A percentile compares a stretch with the other conserved stretches of the same genome.
These are phyloP conservation scores for Xylaria sp. DNA, from an alignment of 495 filamentous ascomycete species.

Conservation along the genomic window DNA sequence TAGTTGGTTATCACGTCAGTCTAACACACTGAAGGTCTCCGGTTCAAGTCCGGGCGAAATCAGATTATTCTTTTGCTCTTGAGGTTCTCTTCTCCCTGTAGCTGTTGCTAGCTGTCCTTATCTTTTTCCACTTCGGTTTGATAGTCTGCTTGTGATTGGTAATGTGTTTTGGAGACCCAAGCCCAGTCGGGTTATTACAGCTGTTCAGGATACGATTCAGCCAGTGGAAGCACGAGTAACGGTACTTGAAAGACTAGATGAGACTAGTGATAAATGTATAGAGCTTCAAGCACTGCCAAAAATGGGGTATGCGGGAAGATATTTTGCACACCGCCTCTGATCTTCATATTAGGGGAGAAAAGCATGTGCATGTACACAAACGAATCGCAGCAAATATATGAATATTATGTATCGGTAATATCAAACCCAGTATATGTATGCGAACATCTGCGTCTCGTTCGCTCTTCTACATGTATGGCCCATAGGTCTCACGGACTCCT, in stretches of 20 bases:
- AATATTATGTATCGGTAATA: slow-evolving; percentile 43
- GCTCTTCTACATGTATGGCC: slow-evolving; percentile 38
- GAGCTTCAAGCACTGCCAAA: neutral
- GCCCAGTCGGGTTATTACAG: too few relatives aligned
- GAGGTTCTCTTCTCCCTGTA: too few relatives aligned
- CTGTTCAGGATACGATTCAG: too few relatives aligned
- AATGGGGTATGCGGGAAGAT: neutral
- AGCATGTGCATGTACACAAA: neutral
- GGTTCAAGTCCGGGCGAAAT: slow-evolving; percentile 27
- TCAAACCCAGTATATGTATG: slow-evolving; percentile 39
- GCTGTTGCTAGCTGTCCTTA: neutral
- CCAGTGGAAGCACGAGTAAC: too few relatives aligned
- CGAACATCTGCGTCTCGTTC: slow-evolving; percentile 28
- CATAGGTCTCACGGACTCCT: slow-evolving; percentile 28
- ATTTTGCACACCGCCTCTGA: neutral
- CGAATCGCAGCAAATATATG: neutral
- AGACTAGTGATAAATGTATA: neutral
- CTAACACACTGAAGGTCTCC: slow-evolving; percentile 25
- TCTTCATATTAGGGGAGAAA: neutral
- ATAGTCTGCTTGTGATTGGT: too few relatives aligned
- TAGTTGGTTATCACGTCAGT: slow-evolving; percentile 25
- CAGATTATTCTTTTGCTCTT: neutral
- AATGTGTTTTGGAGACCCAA: neutral
- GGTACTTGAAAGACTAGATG: neutral
- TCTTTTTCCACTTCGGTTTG: neutral